Evolutionary conservation across 2,329 filamentous ascomycete species (phyloP), one percentile per base, ranked within the genome.

Genomic region (Xylariaceae sp.): DNA sequence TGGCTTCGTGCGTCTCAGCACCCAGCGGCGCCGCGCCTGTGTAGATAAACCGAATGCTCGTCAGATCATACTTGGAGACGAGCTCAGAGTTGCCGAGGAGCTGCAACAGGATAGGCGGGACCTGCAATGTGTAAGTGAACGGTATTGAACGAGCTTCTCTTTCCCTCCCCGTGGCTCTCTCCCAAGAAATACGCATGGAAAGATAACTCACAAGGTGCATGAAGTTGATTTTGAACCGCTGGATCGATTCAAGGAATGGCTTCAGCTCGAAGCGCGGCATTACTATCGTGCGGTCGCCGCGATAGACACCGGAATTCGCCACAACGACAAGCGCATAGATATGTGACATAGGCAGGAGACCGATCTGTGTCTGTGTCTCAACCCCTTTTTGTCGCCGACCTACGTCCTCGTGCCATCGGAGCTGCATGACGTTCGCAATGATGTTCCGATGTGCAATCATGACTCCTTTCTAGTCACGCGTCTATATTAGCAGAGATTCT

Each of bases 71-170:
- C 56, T 87, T 83, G 26, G 79, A 74, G 60, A 84, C 80, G 0
- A 80, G 61, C 0, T 81, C 72, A 43, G 78, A 76, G 62, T 83
- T 85, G 59, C 87, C 88, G 29, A 87, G 76, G 75, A 95, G 80
- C 56, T 82, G 77, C 57, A 95, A 88, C 55, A 95, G 83, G 64
- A 95, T 91, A 0, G 90, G 89, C 5, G 90, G 90, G 0, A 94
- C 85, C 81, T 84, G 41, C 32, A 29, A 3, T 27, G 26, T n/a
- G 11, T 44, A 29, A 57, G 35, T 12, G 9, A n/a, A 5, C 11
- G 42, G 29, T 44, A n/a, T 11, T 12, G 29, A 32, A n/a, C 26
- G 4, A 35, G 12, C 8, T 5, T 30, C 12, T 4, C 7, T 47
- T 11, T n/a, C 35, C n/a, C 7, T 7, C 19, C 19, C 19, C 19